A percentile compares a stretch with the other conserved stretches of the same genome.
phyloP scores from a whole-genome alignment of 1,139 yeast species.

The Protomyces pachydermus region DNA sequence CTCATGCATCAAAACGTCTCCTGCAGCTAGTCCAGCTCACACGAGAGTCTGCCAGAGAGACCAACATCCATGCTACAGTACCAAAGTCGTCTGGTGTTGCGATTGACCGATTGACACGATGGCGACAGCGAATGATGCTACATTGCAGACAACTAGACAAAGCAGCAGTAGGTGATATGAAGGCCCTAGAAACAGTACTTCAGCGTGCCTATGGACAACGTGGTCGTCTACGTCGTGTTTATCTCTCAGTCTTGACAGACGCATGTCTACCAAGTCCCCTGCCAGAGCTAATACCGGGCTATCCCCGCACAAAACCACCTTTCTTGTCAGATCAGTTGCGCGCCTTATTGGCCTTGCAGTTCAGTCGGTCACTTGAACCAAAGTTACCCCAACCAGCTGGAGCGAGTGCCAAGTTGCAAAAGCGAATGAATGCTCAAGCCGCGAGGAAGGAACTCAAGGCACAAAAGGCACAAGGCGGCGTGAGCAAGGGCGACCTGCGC shows the following conservation, averaged over 20 bases:
- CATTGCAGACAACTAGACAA: neutral
- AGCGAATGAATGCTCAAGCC: too few species aligned
- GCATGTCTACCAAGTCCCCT: neutral
- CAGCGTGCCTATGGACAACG: slow-evolving; percentile 20
- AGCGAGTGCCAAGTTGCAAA: neutral
- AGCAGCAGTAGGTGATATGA: slow-evolving; percentile 1
- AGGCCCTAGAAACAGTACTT: neutral
- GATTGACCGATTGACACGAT: neutral
- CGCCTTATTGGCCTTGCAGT: slow-evolving; percentile 15
- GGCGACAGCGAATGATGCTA: neutral
- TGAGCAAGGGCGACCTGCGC: neutral
- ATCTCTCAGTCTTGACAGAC: neutral
- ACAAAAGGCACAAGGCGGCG: neutral
- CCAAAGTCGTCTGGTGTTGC: neutral
- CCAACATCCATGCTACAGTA: neutral
- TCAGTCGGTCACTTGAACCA: neutral
- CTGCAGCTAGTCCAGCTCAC: neutral
- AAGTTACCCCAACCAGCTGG: slow-evolving; percentile 13
- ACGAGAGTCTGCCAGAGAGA: neutral
- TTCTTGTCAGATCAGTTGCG: neutral
- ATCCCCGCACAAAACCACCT: slow-evolving; percentile 2
- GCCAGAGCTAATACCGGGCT: slow-evolving; percentile 15
- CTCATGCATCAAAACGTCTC: neutral
- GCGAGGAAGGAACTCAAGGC: neutral
- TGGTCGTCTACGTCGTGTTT: slow-evolving; percentile 6